A percentile compares a stretch with the other conserved stretches of the same genome.
These are phyloP conservation scores for Fusarium sp. DNA, from an alignment of 2,329 filamentous ascomycete species.

Conservation along the genomic window DNA sequence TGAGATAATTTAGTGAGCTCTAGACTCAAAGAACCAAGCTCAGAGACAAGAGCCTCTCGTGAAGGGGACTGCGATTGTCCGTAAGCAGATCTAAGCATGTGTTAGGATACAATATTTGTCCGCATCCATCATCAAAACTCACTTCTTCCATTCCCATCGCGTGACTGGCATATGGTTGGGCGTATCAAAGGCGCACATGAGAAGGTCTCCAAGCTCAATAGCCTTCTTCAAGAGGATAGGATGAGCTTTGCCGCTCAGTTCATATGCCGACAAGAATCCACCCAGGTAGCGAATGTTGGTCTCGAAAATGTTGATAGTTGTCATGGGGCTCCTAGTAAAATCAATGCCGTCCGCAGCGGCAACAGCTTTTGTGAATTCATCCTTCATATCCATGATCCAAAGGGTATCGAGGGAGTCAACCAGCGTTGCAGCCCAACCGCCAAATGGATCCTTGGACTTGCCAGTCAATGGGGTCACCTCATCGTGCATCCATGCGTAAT, in stretches of 20 bases:
- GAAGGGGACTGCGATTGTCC: slow-evolving; percentile 39
- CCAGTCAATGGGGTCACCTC: slow-evolving; percentile 69
- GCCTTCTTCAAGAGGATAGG: slow-evolving; percentile 68
- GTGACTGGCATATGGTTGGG: slow-evolving; percentile 69
- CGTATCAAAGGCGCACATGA: slow-evolving; percentile 74
- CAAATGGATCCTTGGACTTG: slow-evolving; percentile 64
- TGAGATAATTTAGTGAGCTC: slow-evolving; percentile 75
- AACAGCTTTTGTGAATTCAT: slow-evolving; percentile 72
- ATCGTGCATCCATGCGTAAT: slow-evolving; percentile 71
- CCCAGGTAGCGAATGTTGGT: slow-evolving; percentile 76
- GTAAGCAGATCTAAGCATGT: slow-evolving; percentile 33
- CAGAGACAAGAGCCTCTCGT: slow-evolving; percentile 40
- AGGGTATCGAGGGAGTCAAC: slow-evolving; percentile 73
- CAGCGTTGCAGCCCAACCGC: slow-evolving; percentile 73
- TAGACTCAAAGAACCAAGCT: slow-evolving; percentile 65
- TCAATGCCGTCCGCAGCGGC: slow-evolving; percentile 66
- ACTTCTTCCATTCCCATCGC: slow-evolving; percentile 45
- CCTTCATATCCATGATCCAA: slow-evolving; percentile 74
- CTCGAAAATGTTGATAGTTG: slow-evolving; percentile 72
- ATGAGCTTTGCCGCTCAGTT: slow-evolving; percentile 64
- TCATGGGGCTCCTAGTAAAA: slow-evolving; percentile 61
- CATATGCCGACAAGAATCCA: slow-evolving; percentile 73
- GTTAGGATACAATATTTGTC: slow-evolving; percentile 16
- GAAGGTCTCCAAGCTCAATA: slow-evolving; percentile 68
- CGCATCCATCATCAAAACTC: slow-evolving; percentile 4